A percentile compares a stretch with the other conserved stretches of the same genome.
phyloP scores from a whole-genome alignment of 352 stramenopile genomes.

The Pythium apleroticum region DNA sequence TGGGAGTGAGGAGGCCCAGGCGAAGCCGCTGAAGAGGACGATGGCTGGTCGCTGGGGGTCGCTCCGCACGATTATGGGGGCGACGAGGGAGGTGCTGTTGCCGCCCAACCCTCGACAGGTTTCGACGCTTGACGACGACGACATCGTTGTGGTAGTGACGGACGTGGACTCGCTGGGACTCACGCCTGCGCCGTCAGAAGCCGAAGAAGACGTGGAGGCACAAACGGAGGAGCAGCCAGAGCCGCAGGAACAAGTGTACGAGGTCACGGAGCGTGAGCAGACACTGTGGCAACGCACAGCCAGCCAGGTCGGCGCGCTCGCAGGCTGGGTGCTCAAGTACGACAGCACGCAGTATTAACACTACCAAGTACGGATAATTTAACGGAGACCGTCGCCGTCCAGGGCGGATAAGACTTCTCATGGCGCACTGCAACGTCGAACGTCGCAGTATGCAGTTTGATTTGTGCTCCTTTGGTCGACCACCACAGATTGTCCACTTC shows the following conservation, averaged over 20 bases:
- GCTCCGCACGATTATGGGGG: background rate
- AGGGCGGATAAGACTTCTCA: background rate
- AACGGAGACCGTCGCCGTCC: background rate
- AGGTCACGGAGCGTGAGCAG: conserved; percentile 7
- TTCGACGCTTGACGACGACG: background rate
- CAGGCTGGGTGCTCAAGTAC: conserved; percentile 25
- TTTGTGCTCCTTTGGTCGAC: too few species aligned
- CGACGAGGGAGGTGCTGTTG: conserved; percentile 14
- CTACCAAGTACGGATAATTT: background rate
- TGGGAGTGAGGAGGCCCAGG: conserved; percentile 9
- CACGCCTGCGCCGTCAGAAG: background rate
- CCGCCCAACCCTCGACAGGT: background rate
- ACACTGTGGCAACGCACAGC: conserved; percentile 13
- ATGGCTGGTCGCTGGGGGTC: background rate
- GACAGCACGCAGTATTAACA: conserved; percentile 24
- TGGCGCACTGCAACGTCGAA: too few species aligned
- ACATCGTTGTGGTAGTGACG: conserved; percentile 9
- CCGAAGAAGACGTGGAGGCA: background rate
- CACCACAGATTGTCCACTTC: too few species aligned
- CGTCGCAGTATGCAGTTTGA: too few species aligned
- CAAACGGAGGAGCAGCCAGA: background rate
- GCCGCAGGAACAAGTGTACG: conserved; percentile 11
- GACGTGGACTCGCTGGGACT: conserved; percentile 2
- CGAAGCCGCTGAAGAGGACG: conserved; percentile 7
- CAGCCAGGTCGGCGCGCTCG: background rate